A percentile compares a stretch with the other conserved stretches of the same genome.
Evolutionary conservation across 169 alveolate species (phyloP).

Genomic region (Eimeria acervulina): DNA sequence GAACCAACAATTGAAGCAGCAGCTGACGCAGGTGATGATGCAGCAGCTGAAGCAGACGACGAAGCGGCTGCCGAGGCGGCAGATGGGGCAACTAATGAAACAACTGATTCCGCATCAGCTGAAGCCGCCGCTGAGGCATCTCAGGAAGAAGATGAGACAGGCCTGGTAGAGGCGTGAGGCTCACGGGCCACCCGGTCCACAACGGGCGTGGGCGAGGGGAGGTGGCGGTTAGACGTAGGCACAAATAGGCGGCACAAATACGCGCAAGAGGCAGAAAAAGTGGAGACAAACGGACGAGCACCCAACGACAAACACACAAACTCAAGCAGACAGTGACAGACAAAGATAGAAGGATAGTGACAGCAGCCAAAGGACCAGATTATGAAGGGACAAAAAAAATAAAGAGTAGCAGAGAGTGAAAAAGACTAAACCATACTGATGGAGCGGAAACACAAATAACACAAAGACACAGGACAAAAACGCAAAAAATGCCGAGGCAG

Average conservation of each 20-base stretch:
- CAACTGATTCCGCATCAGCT: slow-evolving; percentile 47
- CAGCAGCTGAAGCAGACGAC: slow-evolving; percentile 24
- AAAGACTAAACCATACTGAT: background rate
- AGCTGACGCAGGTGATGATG: background rate
- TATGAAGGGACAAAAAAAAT: background rate
- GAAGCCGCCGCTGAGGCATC: background rate
- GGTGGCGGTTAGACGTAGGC: background rate
- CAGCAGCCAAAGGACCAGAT: background rate
- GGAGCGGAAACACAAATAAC: background rate
- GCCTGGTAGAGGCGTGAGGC: slow-evolving; percentile 73
- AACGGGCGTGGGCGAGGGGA: background rate
- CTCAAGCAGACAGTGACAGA: background rate
- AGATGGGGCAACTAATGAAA: background rate
- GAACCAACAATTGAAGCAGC: background rate
- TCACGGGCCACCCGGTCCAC: background rate
- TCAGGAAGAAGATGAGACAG: slow-evolving; percentile 65
- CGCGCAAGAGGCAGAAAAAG: background rate
- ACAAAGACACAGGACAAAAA: background rate
- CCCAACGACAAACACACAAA: background rate
- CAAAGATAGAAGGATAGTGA: background rate
- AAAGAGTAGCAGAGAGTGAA: background rate
- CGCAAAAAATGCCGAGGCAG: background rate
- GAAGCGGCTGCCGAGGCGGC: background rate
- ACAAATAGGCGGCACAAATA: background rate
- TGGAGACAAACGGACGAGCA: background rate